Percentiles rank a stretch among this genome's conserved stretches.
These are phyloP conservation scores for Cucumis cinereus DNA, from an alignment of 306 rosid genomes.

Conservation along the genomic window DNA sequence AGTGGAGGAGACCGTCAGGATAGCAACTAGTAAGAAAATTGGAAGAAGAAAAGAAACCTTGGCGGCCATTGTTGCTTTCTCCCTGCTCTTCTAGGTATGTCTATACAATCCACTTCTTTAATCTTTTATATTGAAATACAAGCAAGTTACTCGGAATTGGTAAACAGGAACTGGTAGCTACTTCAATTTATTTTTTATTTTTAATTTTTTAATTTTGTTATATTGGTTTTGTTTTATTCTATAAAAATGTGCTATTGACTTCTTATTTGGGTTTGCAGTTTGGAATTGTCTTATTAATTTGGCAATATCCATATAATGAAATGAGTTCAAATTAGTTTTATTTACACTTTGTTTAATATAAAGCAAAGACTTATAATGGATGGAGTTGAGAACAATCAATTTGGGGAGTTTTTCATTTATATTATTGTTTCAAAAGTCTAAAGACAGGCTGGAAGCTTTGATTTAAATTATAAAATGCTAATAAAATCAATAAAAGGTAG, in stretches of 20 bases:
- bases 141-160: background rate
- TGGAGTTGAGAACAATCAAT: background rate
- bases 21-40: slow-evolving; percentile 19
- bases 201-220: background rate
- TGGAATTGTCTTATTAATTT: background rate
- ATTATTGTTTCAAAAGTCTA: background rate
- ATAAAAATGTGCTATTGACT: background rate
- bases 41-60: slow-evolving; percentile 12
- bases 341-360: background rate
- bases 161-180: background rate
- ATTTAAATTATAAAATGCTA: background rate
- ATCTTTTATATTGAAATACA: background rate
- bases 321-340: background rate
- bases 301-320: background rate
- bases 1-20: background rate
- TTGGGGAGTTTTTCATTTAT: background rate
- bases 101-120: background rate
- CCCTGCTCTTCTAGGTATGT: background rate
- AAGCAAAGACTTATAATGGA: background rate
- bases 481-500: background rate
- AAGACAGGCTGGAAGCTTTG: slow-evolving; percentile 4
- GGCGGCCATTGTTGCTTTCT: slow-evolving; percentile 21
- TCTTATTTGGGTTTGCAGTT: background rate
- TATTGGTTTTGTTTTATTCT: background rate
- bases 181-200: background rate